Base-by-base conservation (phyloP, 176 grass and related monocot species). In the Carex parvula region DNA sequence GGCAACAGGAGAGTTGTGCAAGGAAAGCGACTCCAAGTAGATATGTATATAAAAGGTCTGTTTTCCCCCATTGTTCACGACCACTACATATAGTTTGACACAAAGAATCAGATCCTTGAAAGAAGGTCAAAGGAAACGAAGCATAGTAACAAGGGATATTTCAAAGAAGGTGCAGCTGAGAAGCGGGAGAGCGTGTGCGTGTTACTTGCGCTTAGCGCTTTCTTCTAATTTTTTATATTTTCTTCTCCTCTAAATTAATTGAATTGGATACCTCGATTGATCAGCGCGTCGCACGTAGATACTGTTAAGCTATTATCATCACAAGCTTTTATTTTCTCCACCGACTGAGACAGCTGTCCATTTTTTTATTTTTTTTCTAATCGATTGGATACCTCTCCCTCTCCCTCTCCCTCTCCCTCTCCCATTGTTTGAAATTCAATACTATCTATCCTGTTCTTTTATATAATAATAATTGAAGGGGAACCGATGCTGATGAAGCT, bases 131-230 rank as follows among this genome's bases (percentile, higher is more conserved):
- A 71, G 18, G 17, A 71, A 57, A 4, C 6, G 14, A 78, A 57
- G 22, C 48, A 53, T 54, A 22, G 79, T 16, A 37, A 39, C 17
- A 8, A 48, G 61, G 61, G 81, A 66, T 83, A 52, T 55, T 83
- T 66, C 81, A 69, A 69, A 83, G 81, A 83, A 83, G 42, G 20
- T 67, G 20, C 62, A 13, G 29, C 15, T 81, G 32, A 81, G 79
- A 81, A 82, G 57, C 55, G 58, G 60, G 80, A 66, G 42, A 74
- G 32, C 46, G 2, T 10, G 42, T 2, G 2, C 81, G 14, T 83
- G 81, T 53, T 11, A 39, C 37, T 39, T 39, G 37, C 37, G 37
- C 37, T 39, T 39, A 39, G 42, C 22, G 21, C 46, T 81, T 60
- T 24, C 32, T 39, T 80, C 3, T 54, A 13, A 35, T 70, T 33